Evolutionary conservation across 73 alveolate genomes (phyloP).

Genomic region (Blepharisma japonicum): DNA sequence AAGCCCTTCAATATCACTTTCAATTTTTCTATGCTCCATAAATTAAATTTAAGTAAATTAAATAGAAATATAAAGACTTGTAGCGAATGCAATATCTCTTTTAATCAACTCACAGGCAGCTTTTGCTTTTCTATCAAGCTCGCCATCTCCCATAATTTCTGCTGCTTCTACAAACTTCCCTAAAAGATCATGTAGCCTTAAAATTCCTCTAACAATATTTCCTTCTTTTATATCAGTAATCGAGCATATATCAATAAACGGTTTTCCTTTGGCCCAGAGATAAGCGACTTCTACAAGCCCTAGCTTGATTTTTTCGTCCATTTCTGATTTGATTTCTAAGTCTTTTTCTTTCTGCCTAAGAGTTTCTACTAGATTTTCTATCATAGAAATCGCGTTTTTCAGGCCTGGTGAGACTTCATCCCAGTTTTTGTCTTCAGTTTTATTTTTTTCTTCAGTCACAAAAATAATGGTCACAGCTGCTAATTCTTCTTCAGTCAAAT

Average conservation of each 20-base stretch:
- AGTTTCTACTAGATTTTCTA: background rate
- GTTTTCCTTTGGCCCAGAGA: constrained; percentile 67
- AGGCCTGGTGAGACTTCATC: constrained; percentile 5
- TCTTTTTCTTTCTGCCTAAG: background rate
- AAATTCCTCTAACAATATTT: constrained; percentile 57
- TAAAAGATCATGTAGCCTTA: constrained; percentile 47
- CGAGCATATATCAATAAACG: constrained; percentile 54
- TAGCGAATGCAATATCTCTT: constrained; percentile 74
- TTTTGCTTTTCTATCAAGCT: constrained; percentile 51
- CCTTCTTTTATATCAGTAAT: constrained; percentile 62
- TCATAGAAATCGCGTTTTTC: background rate
- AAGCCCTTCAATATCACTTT: no score
- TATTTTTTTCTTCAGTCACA: constrained; percentile 20
- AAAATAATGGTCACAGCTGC: constrained; percentile 9
- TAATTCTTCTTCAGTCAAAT: background rate
- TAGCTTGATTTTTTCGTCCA: constrained; percentile 41
- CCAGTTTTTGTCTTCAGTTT: background rate
- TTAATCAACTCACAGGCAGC: constrained; percentile 52
- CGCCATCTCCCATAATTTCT: constrained; percentile 53
- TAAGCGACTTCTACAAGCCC: constrained; percentile 54
- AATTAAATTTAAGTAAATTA: background rate
- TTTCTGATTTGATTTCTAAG: constrained; percentile 10
- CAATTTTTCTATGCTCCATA: no score
- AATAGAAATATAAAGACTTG: constrained; percentile 51
- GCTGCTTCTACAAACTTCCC: constrained; percentile 54